Percentiles rank a stretch among this genome's conserved stretches.
These are phyloP conservation scores for Monosporascus sp. DNA, from an alignment of 2,329 filamentous ascomycete species.

Conservation along the genomic window DNA sequence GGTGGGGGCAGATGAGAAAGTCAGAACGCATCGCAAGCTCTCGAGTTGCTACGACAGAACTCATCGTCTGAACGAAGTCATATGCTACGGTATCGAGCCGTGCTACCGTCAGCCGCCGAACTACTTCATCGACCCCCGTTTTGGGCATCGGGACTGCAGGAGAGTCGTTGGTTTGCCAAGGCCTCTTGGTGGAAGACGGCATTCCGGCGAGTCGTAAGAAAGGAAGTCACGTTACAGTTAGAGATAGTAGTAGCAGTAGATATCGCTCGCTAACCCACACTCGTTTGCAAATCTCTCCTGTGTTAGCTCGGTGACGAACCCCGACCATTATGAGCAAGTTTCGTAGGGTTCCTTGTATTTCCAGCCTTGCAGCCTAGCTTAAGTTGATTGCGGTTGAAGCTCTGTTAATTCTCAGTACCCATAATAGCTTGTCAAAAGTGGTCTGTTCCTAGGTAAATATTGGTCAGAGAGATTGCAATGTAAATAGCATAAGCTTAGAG, in stretches of 20 bases:
- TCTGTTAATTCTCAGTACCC: too few relatives aligned
- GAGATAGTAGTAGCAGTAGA: slow-evolving; percentile 10
- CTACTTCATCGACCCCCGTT: neutral
- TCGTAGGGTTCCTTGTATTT: too few relatives aligned
- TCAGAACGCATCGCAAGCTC: neutral
- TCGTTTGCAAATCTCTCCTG: slow-evolving; percentile 10
- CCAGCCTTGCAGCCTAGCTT: too few relatives aligned
- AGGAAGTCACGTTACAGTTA: neutral
- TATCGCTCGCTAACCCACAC: slow-evolving; percentile 19
- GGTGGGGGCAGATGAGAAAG: neutral
- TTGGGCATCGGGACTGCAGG: neutral
- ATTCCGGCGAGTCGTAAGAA: slow-evolving; percentile 3
- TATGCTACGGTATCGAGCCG: too few relatives aligned
- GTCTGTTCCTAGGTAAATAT: too few relatives aligned
- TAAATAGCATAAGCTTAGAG: too few relatives aligned
- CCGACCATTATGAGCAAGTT: too few relatives aligned
- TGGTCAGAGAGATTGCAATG: too few relatives aligned
- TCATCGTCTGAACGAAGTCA: too few relatives aligned
- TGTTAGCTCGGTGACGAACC: too few relatives aligned
- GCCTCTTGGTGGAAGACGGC: neutral
- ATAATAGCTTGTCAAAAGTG: too few relatives aligned
- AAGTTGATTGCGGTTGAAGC: too few relatives aligned
- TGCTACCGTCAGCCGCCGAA: neutral
- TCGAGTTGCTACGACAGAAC: neutral
- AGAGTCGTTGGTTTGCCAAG: neutral